Evolutionary conservation across 1,284 basidiomycete genomes (phyloP), one percentile per base, ranked within the genome.

Genomic region (Fomes fomentarius): DNA sequence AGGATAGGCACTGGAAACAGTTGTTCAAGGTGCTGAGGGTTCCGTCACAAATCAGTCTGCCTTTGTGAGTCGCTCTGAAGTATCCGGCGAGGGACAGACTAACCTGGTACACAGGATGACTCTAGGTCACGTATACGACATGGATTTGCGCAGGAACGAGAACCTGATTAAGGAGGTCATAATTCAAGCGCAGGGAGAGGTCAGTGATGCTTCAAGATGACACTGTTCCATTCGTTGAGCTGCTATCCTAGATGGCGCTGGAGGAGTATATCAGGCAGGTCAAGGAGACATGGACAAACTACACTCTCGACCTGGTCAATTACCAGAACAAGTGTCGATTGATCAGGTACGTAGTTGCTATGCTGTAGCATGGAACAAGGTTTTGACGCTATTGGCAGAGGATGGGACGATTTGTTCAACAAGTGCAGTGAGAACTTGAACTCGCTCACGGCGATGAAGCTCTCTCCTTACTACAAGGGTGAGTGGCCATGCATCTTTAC

Each of bases 251-350:
- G 86, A 94, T 95, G 93, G 93, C 93, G 11, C 80, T 95, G 19
- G 94, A 96, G 69, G 94, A 96, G 68, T 96, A 94, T 69, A 87
- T 96, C 70, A 92, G 92, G 61, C 91, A 96, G 72, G 95, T 98
- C 66, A 94, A 95, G 71, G 97, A 99, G 74, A 91, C 85, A 1
- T 99, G 97, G 97, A 93, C 93, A 1, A 94, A 84, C 65, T 99
- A 98, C 71, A 91, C 94, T 3, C 83, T 99, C 46, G 97, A 99
- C 61, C 79, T 99, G 44, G 93, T 98, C 65, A 96, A 98, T 70
- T 99, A 99, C 69, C 97, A 99, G 78, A 98, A 96, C 75, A 98
- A 96, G 73, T 98, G 96, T 66, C 87, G 96, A 42, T 82, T 99
- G 31, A 98, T 99, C 64, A 85, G 89, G 90, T 91, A 66, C 26